Conservation (phyloP, 2,329 filamentous ascomycete genomes). For the Penicillium sclerotigenum region DNA sequence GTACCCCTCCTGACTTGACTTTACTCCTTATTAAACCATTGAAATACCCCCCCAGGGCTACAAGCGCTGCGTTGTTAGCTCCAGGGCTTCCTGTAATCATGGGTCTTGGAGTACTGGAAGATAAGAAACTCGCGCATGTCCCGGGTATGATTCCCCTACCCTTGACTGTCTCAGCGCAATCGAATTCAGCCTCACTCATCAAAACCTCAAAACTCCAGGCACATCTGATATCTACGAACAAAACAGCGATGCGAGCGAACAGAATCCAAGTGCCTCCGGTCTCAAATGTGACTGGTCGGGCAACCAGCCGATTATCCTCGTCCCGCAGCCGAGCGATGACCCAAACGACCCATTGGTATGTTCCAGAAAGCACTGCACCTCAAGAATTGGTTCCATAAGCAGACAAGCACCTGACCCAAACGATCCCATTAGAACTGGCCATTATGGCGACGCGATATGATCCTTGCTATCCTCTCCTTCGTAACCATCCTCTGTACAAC, state of each 20-base stretch:
- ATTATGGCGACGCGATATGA: conserved; percentile 77
- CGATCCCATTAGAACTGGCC: conserved; percentile 68
- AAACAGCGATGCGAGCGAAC: conserved; percentile 40
- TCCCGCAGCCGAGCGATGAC: conserved; percentile 87
- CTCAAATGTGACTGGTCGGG: conserved; percentile 73
- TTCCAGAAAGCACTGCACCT: conserved; percentile 34
- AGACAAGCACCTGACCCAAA: neutral
- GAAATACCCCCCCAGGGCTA: neutral
- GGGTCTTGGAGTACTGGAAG: conserved; percentile 72
- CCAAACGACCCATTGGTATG: conserved; percentile 78
- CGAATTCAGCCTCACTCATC: neutral
- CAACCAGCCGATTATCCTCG: conserved; percentile 68
- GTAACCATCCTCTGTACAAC: conserved; percentile 79
- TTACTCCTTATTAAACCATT: neutral
- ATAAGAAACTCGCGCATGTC: conserved; percentile 63
- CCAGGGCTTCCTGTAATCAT: conserved; percentile 39
- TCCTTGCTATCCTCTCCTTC: conserved; percentile 73
- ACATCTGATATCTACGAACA: conserved; percentile 61
- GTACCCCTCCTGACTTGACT: neutral
- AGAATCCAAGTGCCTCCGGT: conserved; percentile 36
- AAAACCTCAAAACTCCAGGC: conserved; percentile 21
- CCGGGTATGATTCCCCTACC: conserved; percentile 58
- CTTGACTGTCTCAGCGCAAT: neutral
- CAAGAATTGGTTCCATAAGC: neutral
- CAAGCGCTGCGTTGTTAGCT: neutral